A percentile compares a stretch with the other conserved stretches of the same genome.
Evolutionary conservation across 1,284 basidiomycete species (phyloP).

Genomic region (Limonomyces culmigenus): DNA sequence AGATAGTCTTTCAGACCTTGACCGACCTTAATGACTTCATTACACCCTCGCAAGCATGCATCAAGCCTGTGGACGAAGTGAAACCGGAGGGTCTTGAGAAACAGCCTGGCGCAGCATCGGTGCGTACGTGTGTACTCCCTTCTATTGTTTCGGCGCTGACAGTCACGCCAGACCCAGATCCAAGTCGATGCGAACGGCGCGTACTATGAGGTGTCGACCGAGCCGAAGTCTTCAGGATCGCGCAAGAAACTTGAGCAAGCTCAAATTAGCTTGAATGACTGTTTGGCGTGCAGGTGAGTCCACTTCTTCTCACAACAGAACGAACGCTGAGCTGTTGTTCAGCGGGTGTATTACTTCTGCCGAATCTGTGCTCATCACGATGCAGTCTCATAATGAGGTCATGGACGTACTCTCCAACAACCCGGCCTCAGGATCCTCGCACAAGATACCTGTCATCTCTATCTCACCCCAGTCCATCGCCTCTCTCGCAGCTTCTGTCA

Average conservation of each 20-base stretch:
- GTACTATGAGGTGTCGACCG: constrained; percentile 56
- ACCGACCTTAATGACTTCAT: constrained; percentile 98
- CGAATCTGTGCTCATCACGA: constrained; percentile 92
- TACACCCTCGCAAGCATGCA: constrained; percentile 92
- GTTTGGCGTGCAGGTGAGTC: constrained; percentile 73
- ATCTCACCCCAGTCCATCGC: constrained; percentile 89
- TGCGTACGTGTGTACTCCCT: constrained; percentile 16
- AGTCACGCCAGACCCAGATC: constrained; percentile 63
- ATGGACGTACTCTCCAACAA: constrained; percentile 57
- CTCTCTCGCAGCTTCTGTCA: constrained; percentile 65
- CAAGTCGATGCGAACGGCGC: constrained; percentile 64
- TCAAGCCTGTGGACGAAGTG: constrained; percentile 80
- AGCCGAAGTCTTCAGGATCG: constrained; percentile 12
- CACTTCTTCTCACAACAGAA: constrained; percentile 3
- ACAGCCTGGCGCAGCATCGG: constrained; percentile 41
- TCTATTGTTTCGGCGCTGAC: constrained; percentile 3
- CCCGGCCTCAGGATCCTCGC: constrained; percentile 17
- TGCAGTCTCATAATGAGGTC: constrained; percentile 91
- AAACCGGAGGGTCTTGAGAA: constrained; percentile 24
- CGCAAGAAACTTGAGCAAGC: constrained; percentile 74
- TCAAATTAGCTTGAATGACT: constrained; percentile 92
- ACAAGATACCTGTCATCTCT: constrained; percentile 62
- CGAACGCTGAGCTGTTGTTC: constrained; percentile 4
- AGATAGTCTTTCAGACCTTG: constrained; percentile 47
- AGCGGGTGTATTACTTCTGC: constrained; percentile 98